Percentiles rank a stretch among this genome's conserved stretches.
phyloP scores from a whole-genome alignment of 208 protist species.

The Porcisia hertigi region DNA sequence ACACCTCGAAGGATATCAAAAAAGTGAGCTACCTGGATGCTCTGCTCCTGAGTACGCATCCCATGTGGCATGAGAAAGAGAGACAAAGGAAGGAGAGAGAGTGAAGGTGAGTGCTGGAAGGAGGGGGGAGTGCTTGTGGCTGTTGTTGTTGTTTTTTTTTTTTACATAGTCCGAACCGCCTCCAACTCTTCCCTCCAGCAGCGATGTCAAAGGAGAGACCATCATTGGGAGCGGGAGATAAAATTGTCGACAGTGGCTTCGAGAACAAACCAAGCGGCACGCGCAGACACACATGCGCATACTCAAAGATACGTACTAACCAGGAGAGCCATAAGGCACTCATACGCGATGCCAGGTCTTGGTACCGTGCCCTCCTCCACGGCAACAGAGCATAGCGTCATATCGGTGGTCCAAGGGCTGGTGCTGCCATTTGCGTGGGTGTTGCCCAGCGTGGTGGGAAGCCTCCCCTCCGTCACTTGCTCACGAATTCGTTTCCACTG shows the following conservation, averaged over 20 bases:
- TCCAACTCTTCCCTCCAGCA: not conserved
- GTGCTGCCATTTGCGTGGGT: not conserved
- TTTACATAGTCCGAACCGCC: not conserved
- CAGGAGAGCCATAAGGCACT: slow-evolving; percentile 32
- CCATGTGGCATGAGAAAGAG: not conserved
- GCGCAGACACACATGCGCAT: not conserved
- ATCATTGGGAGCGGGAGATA: not conserved
- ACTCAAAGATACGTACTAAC: slow-evolving; percentile 23
- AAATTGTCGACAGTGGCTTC: not conserved
- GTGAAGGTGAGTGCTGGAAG: not conserved
- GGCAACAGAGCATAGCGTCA: not conserved
- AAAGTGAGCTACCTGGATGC: not conserved
- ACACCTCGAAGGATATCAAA: no score
- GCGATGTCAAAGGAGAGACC: not conserved
- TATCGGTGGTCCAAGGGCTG: not conserved
- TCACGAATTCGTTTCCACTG: not conserved
- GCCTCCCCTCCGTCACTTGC: not conserved
- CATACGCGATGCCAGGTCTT: slow-evolving; percentile 4
- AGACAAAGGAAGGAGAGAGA: no score
- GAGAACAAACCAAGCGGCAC: not conserved
- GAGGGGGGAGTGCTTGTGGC: not conserved
- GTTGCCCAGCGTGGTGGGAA: not conserved
- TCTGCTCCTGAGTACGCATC: not conserved
- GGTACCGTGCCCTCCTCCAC: not conserved
- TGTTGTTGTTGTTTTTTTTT: not conserved